Evolutionary conservation across 2,329 filamentous ascomycete genomes (phyloP).

Genomic region (Epicoccum nigrum): DNA sequence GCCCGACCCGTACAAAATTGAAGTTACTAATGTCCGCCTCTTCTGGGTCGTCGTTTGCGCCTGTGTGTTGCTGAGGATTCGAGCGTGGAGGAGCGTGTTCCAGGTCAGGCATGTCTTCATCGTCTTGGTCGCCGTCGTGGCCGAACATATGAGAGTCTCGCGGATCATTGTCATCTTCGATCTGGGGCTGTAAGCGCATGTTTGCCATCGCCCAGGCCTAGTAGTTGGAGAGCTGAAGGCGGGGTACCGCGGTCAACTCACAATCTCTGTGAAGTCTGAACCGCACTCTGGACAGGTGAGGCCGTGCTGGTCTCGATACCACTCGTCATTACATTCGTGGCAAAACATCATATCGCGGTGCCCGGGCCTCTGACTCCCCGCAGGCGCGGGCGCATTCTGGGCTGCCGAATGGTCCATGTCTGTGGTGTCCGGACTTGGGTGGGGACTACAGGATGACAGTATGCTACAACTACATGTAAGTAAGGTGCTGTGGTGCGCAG

Average conservation of each 20-base stretch:
- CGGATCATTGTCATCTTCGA: conserved; percentile 67
- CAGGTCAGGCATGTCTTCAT: conserved; percentile 39
- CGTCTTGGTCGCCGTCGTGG: conserved; percentile 37
- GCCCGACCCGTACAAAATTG: conserved; percentile 48
- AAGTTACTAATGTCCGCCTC: conserved; percentile 57
- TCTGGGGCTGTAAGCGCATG: conserved; percentile 42
- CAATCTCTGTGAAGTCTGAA: conserved; percentile 84
- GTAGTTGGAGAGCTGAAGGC: conserved; percentile 6
- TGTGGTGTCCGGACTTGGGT: conserved; percentile 6
- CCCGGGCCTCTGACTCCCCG: conserved; percentile 25
- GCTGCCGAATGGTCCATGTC: conserved; percentile 29
- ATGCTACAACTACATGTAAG: conserved; percentile 11
- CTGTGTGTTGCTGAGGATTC: conserved; percentile 56
- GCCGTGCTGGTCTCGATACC: conserved; percentile 73
- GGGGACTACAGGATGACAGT: conserved; percentile 8
- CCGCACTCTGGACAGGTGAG: conserved; percentile 78
- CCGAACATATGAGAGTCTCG: conserved; percentile 51
- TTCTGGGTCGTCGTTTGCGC: conserved; percentile 56
- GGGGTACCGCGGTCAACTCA: conserved; percentile 55
- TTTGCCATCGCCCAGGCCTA: neutral
- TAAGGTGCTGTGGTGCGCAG: neutral
- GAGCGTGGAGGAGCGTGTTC: conserved; percentile 28
- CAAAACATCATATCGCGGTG: conserved; percentile 78
- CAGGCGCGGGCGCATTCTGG: conserved; percentile 15
- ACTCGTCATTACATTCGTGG: conserved; percentile 80